Percentiles rank a stretch among this genome's conserved stretches.
phyloP scores from a whole-genome alignment of 2,329 filamentous ascomycete genomes.

The Fusarium goolgardi region DNA sequence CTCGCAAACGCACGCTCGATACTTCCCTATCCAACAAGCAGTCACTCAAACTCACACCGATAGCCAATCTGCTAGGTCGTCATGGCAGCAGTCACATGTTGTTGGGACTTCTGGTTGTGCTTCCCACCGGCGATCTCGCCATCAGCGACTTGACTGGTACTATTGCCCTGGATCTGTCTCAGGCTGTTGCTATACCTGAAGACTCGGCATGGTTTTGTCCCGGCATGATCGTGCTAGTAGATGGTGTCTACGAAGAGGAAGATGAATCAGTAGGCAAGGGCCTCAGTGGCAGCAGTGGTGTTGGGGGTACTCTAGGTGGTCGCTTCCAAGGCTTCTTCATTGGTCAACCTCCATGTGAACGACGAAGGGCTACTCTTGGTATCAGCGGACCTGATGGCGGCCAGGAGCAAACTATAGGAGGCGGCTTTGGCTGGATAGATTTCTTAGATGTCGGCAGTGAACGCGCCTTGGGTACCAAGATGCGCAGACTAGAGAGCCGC shows the following conservation, averaged over 20 bases:
- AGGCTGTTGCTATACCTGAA: constrained; percentile 83
- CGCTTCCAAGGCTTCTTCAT: constrained; percentile 91
- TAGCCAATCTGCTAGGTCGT: constrained; percentile 79
- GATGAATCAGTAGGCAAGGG: constrained; percentile 76
- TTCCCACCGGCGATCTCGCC: constrained; percentile 84
- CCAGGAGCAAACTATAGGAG: constrained; percentile 72
- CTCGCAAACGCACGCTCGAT: constrained; percentile 64
- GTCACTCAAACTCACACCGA: constrained; percentile 88
- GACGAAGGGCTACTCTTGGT: constrained; percentile 81
- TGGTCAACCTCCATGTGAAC: constrained; percentile 90
- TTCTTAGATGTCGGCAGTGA: constrained; percentile 93
- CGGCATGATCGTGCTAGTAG: constrained; percentile 94
- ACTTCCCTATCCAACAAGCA: constrained; percentile 72
- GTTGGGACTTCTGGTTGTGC: constrained; percentile 81
- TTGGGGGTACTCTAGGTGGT: constrained; percentile 92
- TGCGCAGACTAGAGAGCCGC: constrained; percentile 82
- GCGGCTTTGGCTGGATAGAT: constrained; percentile 96
- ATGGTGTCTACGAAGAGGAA: constrained; percentile 97
- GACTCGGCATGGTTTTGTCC: constrained; percentile 93
- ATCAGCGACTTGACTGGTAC: constrained; percentile 90
- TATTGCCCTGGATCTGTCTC: constrained; percentile 83
- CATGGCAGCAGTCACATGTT: constrained; percentile 88
- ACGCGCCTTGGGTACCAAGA: constrained; percentile 81
- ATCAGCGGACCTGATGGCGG: constrained; percentile 70
- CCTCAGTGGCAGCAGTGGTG: constrained; percentile 80